A percentile compares a stretch with the other conserved stretches of the same genome.
phyloP scores from a whole-genome alignment of 495 filamentous ascomycete species.

The Xylaria cubensis region DNA sequence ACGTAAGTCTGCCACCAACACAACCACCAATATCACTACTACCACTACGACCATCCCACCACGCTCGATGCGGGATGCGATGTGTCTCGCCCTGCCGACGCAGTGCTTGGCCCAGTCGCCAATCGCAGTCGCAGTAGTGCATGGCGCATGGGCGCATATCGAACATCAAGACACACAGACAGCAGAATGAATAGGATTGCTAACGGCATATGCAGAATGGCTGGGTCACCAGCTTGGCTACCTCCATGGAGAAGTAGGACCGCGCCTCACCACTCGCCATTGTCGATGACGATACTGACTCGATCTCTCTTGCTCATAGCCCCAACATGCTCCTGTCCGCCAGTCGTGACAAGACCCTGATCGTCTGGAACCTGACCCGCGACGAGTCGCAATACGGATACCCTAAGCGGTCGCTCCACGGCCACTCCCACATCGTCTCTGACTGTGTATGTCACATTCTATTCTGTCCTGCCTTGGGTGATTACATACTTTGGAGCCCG shows the following conservation, averaged over 20 bases:
- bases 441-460: slow-evolving; percentile 83
- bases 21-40: neutral
- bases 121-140: neutral
- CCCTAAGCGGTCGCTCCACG: slow-evolving; percentile 97
- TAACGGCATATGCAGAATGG: slow-evolving; percentile 54
- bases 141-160: slow-evolving; percentile 12
- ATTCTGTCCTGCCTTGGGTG: slow-evolving; percentile 24
- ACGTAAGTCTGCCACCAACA: slow-evolving; percentile 57
- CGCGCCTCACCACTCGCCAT: neutral
- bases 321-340: slow-evolving; percentile 99
- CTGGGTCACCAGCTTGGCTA: slow-evolving; percentile 88
- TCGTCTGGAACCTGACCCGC: slow-evolving; percentile 99
- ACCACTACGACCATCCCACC: neutral
- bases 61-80: slow-evolving; percentile 4
- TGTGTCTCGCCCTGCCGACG: neutral
- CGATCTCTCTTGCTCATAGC: slow-evolving; percentile 57
- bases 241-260: slow-evolving; percentile 96
- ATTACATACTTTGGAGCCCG: slow-evolving; percentile 11
- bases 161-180: neutral
- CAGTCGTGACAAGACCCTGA: slow-evolving; percentile 96
- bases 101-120: neutral
- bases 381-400: slow-evolving; percentile 97
- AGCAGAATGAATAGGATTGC: neutral
- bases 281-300: slow-evolving; percentile 35
- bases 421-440: slow-evolving; percentile 99